Evolutionary conservation across 257 asterid genomes (phyloP).

Genomic region (Jasminum sambac): DNA sequence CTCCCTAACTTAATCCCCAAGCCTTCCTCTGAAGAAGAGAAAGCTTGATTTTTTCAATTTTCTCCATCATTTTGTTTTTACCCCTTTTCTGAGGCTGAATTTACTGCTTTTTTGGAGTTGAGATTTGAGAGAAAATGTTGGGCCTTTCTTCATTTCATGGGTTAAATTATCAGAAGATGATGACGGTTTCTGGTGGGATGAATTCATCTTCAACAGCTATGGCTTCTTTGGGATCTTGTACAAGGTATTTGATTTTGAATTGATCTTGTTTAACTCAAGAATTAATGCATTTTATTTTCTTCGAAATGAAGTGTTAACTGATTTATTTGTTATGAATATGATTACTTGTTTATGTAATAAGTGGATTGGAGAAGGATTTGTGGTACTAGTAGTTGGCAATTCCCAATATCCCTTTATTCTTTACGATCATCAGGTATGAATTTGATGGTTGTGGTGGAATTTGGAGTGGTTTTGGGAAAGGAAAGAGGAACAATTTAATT

Average conservation of each 20-base stretch:
- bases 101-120: constrained; percentile 35
- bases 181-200: constrained; percentile 30
- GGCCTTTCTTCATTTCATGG: constrained; percentile 50
- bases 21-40: constrained; percentile 32
- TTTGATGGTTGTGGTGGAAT: constrained; percentile 59
- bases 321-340: constrained; percentile 19
- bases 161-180: constrained; percentile 37
- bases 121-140: constrained; percentile 41
- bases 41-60: constrained; percentile 34
- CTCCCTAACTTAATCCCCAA: constrained; percentile 30
- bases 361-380: constrained; percentile 49
- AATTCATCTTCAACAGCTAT: constrained; percentile 38
- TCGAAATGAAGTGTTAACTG: background rate
- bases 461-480: constrained; percentile 62
- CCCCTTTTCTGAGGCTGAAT: background rate
- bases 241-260: constrained; percentile 54
- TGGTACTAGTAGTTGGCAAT: constrained; percentile 43
- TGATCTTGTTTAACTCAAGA: constrained; percentile 15
- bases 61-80: constrained; percentile 5
- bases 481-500: constrained; percentile 38
- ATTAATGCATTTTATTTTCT: constrained; percentile 18
- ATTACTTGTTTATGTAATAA: constrained; percentile 35
- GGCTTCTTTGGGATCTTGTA: constrained; percentile 36
- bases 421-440: constrained; percentile 77
- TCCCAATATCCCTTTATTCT: constrained; percentile 65